Evolutionary conservation across 371 early-diverging fungal genomes (phyloP).

Genomic region (Mortierella sp.): DNA sequence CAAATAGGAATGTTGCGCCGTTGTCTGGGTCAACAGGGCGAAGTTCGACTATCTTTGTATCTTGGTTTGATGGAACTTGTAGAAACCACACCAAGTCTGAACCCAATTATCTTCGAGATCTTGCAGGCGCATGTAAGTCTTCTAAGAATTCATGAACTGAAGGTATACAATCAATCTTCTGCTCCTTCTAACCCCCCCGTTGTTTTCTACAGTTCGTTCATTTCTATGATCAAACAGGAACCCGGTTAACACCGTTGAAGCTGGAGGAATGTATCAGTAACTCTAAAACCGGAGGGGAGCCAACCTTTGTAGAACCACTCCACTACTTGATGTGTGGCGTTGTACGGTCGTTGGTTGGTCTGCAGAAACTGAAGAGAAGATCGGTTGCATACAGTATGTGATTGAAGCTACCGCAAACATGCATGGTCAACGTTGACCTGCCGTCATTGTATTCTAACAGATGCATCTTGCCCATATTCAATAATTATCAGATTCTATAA

Average conservation of each 20-base stretch:
- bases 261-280: constrained; percentile 63
- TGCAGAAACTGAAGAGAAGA: constrained; percentile 30
- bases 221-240: constrained; percentile 37
- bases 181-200: constrained; percentile 27
- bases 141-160: background rate
- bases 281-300: constrained; percentile 54
- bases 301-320: constrained; percentile 34
- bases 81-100: constrained; percentile 43
- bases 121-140: constrained; percentile 61
- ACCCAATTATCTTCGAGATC: constrained; percentile 62
- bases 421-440: no score
- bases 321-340: constrained; percentile 46
- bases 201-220: constrained; percentile 30
- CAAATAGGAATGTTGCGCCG: constrained; percentile 63
- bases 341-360: constrained; percentile 32
- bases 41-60: constrained; percentile 63
- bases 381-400: constrained; percentile 13
- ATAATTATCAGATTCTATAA: constrained; percentile 17
- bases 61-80: constrained; percentile 60
- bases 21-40: constrained; percentile 67
- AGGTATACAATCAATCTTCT: constrained; percentile 15
- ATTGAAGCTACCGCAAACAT: no score
- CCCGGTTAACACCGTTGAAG: constrained; percentile 52
- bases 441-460: no score
- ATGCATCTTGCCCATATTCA: no score